Evolutionary conservation across 1,284 basidiomycete genomes (phyloP), one percentile per base, ranked within the genome.

Genomic region (Ceratobasidium sp.): DNA sequence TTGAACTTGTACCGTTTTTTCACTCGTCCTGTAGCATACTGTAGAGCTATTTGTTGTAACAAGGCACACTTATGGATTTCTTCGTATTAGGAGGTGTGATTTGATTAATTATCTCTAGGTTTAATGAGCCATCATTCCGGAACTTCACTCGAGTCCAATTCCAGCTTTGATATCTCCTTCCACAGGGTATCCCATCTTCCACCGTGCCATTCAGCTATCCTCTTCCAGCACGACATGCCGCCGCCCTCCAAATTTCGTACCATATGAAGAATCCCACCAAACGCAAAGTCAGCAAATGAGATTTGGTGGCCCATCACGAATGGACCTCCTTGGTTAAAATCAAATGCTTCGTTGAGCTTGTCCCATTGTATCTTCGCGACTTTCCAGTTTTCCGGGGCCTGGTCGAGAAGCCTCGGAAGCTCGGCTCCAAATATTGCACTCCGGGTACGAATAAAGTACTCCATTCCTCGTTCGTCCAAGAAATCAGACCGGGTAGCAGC

Each of bases 391-490:
- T 32, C 46, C 3, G 26, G 43, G 8, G 46, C 62, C 6, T 30
- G 16, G n/a, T 50, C 46, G 21, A 53, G 48, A 3, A 65, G 46
- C 21, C 53, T 53, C 18, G 62, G 10, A 18, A 65, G 48, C 9
- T 65, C 62, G n/a, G 18, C 28, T 12, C 62, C 62, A 53, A 65
- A 50, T 53, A 65, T 53, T 21, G 32, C 62, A 30, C 34, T 34
- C 21, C 71, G 39, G 8, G 73, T 74, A n/a, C 52, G 28, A 14
- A 12, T 36, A 46, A 57, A 67, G 32, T 69, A 72, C 23, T 74
- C 61, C 41, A 48, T 34, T n/a, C 21, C 50, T 14, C 45, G 28
- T 4, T 72, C 70, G 57, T 78, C 67, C 73, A 77, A 12, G 57
- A 77, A 10, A 74, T 39, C 50, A n/a, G 62, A 18, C 18, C 76